A percentile compares a stretch with the other conserved stretches of the same genome.
Conservation (phyloP, 139 green algal species). For the Chlorella sp. region DNA sequence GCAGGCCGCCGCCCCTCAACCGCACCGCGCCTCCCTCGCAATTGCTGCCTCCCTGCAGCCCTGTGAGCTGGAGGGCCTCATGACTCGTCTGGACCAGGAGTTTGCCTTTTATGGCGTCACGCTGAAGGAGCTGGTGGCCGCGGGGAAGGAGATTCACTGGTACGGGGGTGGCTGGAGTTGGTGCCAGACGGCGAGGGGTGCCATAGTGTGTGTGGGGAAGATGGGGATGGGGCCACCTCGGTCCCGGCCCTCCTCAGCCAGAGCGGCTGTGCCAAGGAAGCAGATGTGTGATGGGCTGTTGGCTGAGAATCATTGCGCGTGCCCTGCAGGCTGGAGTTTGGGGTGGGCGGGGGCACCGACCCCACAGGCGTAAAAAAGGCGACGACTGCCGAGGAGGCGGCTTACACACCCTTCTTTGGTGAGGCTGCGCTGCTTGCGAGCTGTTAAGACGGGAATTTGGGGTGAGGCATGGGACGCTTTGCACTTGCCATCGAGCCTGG, state of each 20-base stretch:
- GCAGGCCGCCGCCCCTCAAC: background rate
- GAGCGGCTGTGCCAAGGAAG: too few relatives aligned
- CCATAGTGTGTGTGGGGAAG: too few relatives aligned
- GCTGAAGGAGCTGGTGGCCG: constrained; percentile 33
- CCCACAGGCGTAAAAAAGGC: constrained; percentile 41
- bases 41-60: background rate
- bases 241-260: too few relatives aligned
- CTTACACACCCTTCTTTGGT: constrained; percentile 55
- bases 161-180: background rate
- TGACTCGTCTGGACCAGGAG: constrained; percentile 28
- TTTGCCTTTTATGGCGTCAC: constrained; percentile 27
- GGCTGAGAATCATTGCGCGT: too few relatives aligned
- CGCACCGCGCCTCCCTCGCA: background rate
- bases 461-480: background rate
- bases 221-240: too few relatives aligned
- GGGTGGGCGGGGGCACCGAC: constrained; percentile 50
- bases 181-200: too few relatives aligned
- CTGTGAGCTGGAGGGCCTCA: constrained; percentile 34
- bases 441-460: too few relatives aligned
- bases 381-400: constrained; percentile 42
- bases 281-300: too few relatives aligned
- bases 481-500: background rate
- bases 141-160: constrained; percentile 59
- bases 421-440: too few relatives aligned
- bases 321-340: constrained; percentile 43